Percentiles rank a stretch among this genome's conserved stretches.
Conservation (phyloP, 1,284 basidiomycete species). For the Microbotryum saponariae region DNA sequence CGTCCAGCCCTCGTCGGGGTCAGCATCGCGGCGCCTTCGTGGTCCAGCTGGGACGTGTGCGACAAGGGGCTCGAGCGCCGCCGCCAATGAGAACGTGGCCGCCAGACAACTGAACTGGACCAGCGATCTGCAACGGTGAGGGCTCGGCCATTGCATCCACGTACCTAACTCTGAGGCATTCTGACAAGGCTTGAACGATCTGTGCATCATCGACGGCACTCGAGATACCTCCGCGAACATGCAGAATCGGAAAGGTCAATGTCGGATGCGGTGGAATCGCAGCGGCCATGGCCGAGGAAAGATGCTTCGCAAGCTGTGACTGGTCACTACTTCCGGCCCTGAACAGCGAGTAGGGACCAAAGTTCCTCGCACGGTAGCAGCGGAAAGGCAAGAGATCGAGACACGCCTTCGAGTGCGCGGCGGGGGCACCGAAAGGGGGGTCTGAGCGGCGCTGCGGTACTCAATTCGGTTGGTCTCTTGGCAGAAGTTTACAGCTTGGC, state of each 20-base stretch:
- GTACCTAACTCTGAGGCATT: conserved; percentile 13
- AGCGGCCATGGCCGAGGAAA: too few species aligned
- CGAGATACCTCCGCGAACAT: conserved; percentile 8
- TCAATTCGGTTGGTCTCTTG: too few species aligned
- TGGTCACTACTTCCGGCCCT: too few species aligned
- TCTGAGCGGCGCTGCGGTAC: too few species aligned
- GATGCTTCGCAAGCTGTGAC: too few species aligned
- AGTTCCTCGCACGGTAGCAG: too few species aligned
- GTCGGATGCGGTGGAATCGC: conserved; percentile 1
- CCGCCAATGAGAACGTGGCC: neutral
- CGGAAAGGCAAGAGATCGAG: too few species aligned
- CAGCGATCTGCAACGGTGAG: too few species aligned
- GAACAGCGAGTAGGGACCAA: too few species aligned
- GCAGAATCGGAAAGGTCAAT: conserved; percentile 8
- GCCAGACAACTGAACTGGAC: neutral
- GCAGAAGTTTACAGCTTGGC: too few species aligned
- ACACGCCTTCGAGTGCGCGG: too few species aligned
- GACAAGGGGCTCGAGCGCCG: neutral
- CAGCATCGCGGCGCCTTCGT: neutral
- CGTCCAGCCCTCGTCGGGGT: neutral
- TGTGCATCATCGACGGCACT: conserved; percentile 3
- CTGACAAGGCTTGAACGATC: conserved; percentile 12
- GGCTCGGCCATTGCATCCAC: neutral
- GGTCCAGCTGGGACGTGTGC: neutral
- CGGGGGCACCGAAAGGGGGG: too few species aligned